Evolutionary conservation across 192 early-diverging fungal genomes (phyloP).

Genomic region (Mortierella claussenii): DNA sequence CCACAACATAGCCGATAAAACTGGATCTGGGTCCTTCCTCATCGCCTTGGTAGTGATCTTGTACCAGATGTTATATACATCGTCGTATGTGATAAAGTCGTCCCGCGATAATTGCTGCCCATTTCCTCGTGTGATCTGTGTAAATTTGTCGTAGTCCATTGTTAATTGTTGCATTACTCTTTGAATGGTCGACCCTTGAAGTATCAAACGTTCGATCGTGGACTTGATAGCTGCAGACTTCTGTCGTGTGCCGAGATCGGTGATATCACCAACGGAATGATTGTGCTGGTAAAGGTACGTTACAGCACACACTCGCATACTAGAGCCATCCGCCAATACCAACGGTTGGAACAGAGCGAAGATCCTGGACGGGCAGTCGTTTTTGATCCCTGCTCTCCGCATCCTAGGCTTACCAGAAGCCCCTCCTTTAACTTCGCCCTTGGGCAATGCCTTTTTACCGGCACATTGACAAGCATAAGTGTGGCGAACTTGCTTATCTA

Average conservation of each 20-base stretch:
- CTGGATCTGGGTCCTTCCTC: slow-evolving; percentile 9
- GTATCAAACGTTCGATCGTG: neutral
- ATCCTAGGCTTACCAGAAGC: slow-evolving; percentile 5
- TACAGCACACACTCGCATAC: neutral
- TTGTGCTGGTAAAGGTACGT: slow-evolving; percentile 10
- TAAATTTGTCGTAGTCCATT: slow-evolving; percentile 26
- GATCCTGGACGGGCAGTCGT: slow-evolving; percentile 8
- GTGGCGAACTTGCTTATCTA: neutral
- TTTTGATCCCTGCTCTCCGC: neutral
- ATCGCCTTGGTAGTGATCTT: neutral
- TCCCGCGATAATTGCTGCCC: slow-evolving; percentile 8
- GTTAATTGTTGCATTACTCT: slow-evolving; percentile 13
- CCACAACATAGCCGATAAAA: slow-evolving; percentile 8
- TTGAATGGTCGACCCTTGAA: slow-evolving; percentile 4
- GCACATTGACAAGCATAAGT: slow-evolving; percentile 12
- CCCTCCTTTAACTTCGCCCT: slow-evolving; percentile 6
- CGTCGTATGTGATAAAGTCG: slow-evolving; percentile 29
- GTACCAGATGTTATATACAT: slow-evolving; percentile 29
- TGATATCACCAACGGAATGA: neutral
- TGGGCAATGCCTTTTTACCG: slow-evolving; percentile 1
- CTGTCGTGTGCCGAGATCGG: slow-evolving; percentile 9
- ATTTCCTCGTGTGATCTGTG: neutral
- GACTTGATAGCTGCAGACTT: slow-evolving; percentile 10
- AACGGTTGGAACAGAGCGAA: neutral
- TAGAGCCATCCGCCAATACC: neutral